Percentiles rank a stretch among this genome's conserved stretches.
Conservation (phyloP, 441 rosid genomes). For the Gossypium aridum region DNA sequence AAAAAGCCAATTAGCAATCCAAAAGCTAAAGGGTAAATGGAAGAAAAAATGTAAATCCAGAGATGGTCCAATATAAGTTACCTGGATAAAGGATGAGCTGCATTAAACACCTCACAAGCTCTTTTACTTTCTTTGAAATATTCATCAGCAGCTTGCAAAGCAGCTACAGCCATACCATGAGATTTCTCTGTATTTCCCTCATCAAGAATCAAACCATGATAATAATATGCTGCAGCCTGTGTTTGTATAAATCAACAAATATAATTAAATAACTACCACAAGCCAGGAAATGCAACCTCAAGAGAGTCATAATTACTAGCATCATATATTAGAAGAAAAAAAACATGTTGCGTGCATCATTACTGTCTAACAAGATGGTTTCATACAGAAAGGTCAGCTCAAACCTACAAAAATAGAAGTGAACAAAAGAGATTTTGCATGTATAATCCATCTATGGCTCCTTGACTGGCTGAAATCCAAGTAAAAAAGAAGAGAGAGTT, state of each 20-base stretch:
- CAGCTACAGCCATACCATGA: constrained; percentile 95
- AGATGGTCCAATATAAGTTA: constrained; percentile 18
- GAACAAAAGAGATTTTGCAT: neutral
- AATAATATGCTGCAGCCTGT: constrained; percentile 96
- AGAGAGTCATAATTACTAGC: neutral
- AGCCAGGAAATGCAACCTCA: constrained; percentile 6
- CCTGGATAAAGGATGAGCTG: constrained; percentile 81
- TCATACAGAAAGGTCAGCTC: neutral
- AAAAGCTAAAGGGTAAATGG: neutral
- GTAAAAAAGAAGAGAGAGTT: neutral
- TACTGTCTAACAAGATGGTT: neutral
- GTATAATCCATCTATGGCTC: neutral
- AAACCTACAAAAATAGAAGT: neutral
- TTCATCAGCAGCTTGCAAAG: constrained; percentile 89
- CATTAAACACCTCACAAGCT: constrained; percentile 62
- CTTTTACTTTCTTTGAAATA: constrained; percentile 78
- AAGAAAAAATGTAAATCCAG: neutral
- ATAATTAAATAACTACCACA: neutral
- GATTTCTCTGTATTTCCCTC: constrained; percentile 97
- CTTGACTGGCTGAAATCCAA: neutral
- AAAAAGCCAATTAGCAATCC: neutral
- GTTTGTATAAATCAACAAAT: neutral
- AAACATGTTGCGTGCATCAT: neutral
- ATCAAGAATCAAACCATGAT: constrained; percentile 91
- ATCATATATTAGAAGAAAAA: neutral